Percentiles rank a stretch among this genome's conserved stretches.
phyloP scores from a whole-genome alignment of 176 grass and related monocot species.

The Alopecurus myosuroides region DNA sequence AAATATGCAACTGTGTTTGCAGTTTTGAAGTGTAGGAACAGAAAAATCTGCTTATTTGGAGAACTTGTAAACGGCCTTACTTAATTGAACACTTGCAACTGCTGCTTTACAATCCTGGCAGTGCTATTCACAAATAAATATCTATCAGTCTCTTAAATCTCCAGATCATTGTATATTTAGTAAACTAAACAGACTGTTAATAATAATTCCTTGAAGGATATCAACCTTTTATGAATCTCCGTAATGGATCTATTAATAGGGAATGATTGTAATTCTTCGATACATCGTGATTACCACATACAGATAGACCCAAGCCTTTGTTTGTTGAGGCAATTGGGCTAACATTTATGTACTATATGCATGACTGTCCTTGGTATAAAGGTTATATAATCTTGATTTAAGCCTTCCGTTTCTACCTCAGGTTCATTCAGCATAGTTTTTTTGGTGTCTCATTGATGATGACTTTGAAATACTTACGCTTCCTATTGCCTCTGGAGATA shows the following conservation, averaged over 20 bases:
- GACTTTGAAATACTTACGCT: background rate
- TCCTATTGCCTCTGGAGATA: background rate
- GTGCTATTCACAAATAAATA: background rate
- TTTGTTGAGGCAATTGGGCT: background rate
- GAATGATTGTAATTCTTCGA: background rate
- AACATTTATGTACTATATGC: background rate
- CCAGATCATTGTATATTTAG: background rate
- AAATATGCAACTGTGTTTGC: background rate
- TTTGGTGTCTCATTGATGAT: background rate
- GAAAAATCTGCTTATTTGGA: background rate
- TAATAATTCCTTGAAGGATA: background rate
- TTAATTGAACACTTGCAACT: conserved; percentile 5
- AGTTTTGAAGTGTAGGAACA: background rate
- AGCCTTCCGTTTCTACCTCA: background rate
- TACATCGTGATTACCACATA: background rate
- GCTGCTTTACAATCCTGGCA: background rate
- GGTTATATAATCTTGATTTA: conserved; percentile 4
- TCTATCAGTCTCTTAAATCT: background rate
- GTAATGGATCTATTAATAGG: background rate
- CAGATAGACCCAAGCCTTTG: background rate
- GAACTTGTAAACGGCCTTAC: background rate
- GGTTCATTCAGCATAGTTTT: background rate
- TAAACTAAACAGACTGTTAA: background rate
- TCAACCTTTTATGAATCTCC: background rate
- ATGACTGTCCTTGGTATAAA: background rate